Evolutionary conservation across 2,329 filamentous ascomycete genomes (phyloP), one percentile per base, ranked within the genome.

Genomic region (Fusarium beomiforme): DNA sequence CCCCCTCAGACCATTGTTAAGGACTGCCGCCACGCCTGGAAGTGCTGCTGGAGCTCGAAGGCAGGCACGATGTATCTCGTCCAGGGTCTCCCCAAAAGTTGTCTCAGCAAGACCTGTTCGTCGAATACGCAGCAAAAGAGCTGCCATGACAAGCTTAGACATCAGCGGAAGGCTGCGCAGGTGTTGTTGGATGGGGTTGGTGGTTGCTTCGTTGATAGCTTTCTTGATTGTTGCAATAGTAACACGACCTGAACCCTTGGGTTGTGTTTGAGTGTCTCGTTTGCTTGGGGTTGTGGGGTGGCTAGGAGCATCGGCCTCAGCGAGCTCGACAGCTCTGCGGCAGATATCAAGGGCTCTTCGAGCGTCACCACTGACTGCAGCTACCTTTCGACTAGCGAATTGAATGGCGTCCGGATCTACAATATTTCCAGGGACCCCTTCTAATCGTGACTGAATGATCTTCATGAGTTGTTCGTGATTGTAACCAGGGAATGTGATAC

Each of bases 401-500:
- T 98, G 95, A 53, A 99, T 89, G 17, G 96, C 97, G 77, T 99
- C 96, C 3, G 93, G 85, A 67, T 98, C 94, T 42, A 99, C 95
- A 46, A 99, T 92, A 72, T 95, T 91, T 29, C 94, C 94, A 2
- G 93, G 92, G 1, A 98, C 93, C 58, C 93, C 94, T 78, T 94
- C 90, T 4, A 99, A 88, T 33, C 96, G 92, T n/a, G 94, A 97
- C 77, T 95, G 92, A 70, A 99, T 98, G 77, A 99, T 99, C 74
- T 92, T 92, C 92, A 98, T 97, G 42, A 99, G 88, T 81, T 99
- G 96, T 64, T 96, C 94, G 80, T 99, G 95, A 62, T 94, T 98
- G 81, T 99, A 99, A 24, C 96, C 96, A 0, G 96, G 93, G 76
- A 99, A 99, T 0, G 96, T 98, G 78, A 99, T 98, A 77, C 97